Conservation (phyloP, 148 eudicot species). For the Silene uniflora region DNA sequence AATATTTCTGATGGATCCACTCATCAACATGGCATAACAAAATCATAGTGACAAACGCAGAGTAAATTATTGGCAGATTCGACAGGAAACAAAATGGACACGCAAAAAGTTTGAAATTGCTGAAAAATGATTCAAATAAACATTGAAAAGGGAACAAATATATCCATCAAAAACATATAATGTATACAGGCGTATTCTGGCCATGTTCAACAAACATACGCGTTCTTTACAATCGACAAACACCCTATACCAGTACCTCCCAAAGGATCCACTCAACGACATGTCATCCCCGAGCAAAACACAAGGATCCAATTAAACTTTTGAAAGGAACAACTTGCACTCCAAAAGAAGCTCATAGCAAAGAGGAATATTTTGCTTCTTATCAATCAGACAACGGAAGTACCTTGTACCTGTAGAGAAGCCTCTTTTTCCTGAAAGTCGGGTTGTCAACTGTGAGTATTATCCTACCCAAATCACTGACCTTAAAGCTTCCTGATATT, state of each 20-base stretch:
- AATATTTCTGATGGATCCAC: too few relatives aligned
- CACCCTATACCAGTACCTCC: constrained; percentile 9
- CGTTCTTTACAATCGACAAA: constrained; percentile 25
- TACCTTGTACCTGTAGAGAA: constrained; percentile 88
- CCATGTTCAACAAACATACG: constrained; percentile 17
- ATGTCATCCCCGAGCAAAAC: constrained; percentile 7
- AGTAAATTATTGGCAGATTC: too few relatives aligned
- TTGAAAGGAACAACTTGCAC: constrained; percentile 10
- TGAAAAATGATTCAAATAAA: background rate
- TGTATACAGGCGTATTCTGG: constrained; percentile 20
- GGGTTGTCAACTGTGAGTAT: constrained; percentile 79
- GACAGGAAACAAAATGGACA: too few relatives aligned
- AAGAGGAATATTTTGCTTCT: background rate
- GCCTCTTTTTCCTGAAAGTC: constrained; percentile 67
- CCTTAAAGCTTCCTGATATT: constrained; percentile 53
- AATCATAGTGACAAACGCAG: too few relatives aligned
- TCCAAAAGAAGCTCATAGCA: background rate
- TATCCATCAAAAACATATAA: constrained; percentile 10
- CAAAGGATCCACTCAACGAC: background rate
- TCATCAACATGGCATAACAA: too few relatives aligned
- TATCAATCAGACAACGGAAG: constrained; percentile 44
- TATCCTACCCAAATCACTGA: constrained; percentile 69
- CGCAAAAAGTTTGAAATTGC: background rate
- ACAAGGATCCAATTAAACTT: background rate
- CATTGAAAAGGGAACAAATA: constrained; percentile 1